Evolutionary conservation across 2,329 filamentous ascomycete species (phyloP), one percentile per base, ranked within the genome.

Genomic region (Neocatenulostroma microsporum): DNA sequence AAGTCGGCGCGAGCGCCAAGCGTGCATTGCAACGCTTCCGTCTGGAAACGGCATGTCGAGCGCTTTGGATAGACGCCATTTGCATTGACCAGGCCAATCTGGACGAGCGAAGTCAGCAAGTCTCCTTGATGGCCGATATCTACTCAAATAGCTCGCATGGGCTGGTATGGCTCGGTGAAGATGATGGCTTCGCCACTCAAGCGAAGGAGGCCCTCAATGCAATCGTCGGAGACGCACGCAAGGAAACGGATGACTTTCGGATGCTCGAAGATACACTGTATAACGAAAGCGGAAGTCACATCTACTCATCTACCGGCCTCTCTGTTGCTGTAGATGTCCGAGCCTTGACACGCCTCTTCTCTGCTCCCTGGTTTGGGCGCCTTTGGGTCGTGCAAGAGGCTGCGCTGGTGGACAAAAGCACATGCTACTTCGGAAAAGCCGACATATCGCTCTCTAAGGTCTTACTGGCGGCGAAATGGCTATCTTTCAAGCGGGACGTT

Each of bases 91-190:
- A 36, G 33, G 8, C 6, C 7, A 29, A 36, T 15, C 15, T 36
- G 17, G 6, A n/a, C 7, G 33, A 36, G 10, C 33, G 33, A 8
- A 29, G 17, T 18, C 17, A 27, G 14, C 17, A 11, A 7, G 33
- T 36, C 5, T 14, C 28, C 11, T 12, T 36, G 5, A 36, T 36
- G 33, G 10, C 14, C 33, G 24, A 29, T 13, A 36, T 36, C n/a
- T 36, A 36, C 25, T 27, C 33, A 13, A 9, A 13, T 8, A 21
- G 11, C 11, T 11, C 10, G n/a, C 6, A 6, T 8, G 24, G 24
- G 5, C 18, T 36, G 6, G 25, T 36, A 6, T 36, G 24, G 23
- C 19, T 36, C 23, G 33, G 33, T 7, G 33, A 36, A n/a, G 24
- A 36, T 17, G 15, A 27, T 19, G 8, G 12, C 25, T n/a, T n/a